phyloP scores from a whole-genome alignment of 2,329 filamentous ascomycete species.

The Westerdykella ornata region DNA sequence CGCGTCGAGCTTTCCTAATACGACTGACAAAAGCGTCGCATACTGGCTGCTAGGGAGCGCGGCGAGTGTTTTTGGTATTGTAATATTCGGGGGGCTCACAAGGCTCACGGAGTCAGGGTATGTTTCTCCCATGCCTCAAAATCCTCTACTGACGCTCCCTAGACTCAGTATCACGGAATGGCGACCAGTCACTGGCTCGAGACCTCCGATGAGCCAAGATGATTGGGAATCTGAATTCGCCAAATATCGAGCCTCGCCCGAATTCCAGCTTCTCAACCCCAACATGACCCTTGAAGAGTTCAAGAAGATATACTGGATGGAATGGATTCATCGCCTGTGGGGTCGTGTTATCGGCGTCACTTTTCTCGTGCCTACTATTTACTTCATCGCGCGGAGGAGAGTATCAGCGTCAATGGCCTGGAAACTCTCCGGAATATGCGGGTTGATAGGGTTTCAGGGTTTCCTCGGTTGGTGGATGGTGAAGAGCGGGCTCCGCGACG shows the following conservation, averaged over 20 bases:
- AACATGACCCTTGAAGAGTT: constrained; percentile 91
- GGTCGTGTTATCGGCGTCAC: constrained; percentile 84
- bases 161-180: constrained; percentile 98
- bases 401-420: constrained; percentile 72
- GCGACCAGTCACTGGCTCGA: constrained; percentile 87
- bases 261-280: constrained; percentile 87
- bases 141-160: constrained; percentile 11
- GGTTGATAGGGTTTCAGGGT: constrained; percentile 88
- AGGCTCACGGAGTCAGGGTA: constrained; percentile 94
- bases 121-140: constrained; percentile 13
- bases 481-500: constrained; percentile 89
- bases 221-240: constrained; percentile 92
- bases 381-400: constrained; percentile 74
- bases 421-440: constrained; percentile 74
- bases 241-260: constrained; percentile 86
- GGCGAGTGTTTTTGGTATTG: constrained; percentile 90
- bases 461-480: constrained; percentile 99
- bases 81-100: constrained; percentile 89
- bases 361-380: constrained; percentile 80
- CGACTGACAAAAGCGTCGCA: constrained; percentile 68
- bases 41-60: constrained; percentile 93
- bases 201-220: constrained; percentile 68
- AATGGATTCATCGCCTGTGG: constrained; percentile 95
- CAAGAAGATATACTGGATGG: constrained; percentile 99
- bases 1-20: constrained; percentile 48